A percentile compares a stretch with the other conserved stretches of the same genome.
Conservation (phyloP, 2,329 filamentous ascomycete genomes). For the Cladorrhinum sp. region DNA sequence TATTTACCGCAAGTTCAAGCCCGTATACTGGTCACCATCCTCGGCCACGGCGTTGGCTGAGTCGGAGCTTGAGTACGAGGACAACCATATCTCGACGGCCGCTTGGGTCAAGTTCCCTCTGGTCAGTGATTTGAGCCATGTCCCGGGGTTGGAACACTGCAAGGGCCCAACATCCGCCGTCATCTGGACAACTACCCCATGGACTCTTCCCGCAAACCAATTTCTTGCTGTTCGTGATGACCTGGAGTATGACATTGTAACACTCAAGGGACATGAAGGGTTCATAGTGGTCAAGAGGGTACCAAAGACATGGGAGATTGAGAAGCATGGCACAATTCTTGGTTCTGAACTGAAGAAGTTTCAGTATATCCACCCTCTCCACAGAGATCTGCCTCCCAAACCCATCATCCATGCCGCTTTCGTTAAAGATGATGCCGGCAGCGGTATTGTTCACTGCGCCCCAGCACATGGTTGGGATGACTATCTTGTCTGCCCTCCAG, state of each 20-base stretch:
- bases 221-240: constrained; percentile 79
- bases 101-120: constrained; percentile 82
- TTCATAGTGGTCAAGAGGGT: constrained; percentile 71
- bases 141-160: constrained; percentile 36
- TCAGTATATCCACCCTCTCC: constrained; percentile 69
- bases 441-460: constrained; percentile 90
- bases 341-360: constrained; percentile 65
- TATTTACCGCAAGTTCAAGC: constrained; percentile 75
- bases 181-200: constrained; percentile 98
- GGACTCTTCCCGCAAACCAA: constrained; percentile 91
- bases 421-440: constrained; percentile 85
- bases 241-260: constrained; percentile 69
- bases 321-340: constrained; percentile 49
- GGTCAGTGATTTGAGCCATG: constrained; percentile 31
- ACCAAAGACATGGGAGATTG: constrained; percentile 51
- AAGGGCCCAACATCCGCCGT: constrained; percentile 64
- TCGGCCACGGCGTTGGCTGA: constrained; percentile 78
- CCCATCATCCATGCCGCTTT: constrained; percentile 82
- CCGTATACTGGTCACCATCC: constrained; percentile 83
- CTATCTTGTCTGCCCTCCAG: constrained; percentile 74
- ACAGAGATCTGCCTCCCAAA: constrained; percentile 52
- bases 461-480: constrained; percentile 97
- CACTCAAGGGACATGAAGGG: constrained; percentile 49
- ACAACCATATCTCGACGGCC: constrained; percentile 66
- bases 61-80: constrained; percentile 80